Conservation (phyloP, 2,329 filamentous ascomycete genomes). For the Phaeosphaeriaceae sp. region DNA sequence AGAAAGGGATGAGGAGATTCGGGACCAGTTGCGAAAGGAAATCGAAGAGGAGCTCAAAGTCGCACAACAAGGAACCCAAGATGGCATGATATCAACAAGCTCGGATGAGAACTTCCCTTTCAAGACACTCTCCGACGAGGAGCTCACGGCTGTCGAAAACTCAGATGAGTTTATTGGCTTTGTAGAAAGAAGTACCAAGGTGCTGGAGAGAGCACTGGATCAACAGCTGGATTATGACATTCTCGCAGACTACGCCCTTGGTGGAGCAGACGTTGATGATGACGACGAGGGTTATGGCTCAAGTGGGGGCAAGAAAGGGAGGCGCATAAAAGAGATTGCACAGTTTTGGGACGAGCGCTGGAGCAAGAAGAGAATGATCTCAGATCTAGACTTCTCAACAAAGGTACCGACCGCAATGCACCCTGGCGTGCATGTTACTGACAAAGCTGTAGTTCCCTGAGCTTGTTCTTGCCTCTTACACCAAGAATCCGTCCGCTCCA, state of each 20-base stretch:
- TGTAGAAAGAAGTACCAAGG: constrained; percentile 92
- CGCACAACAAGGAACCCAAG: constrained; percentile 57
- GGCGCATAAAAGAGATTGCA: constrained; percentile 82
- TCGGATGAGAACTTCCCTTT: constrained; percentile 70
- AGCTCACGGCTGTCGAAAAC: constrained; percentile 86
- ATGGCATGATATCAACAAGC: constrained; percentile 52
- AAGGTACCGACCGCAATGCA: constrained; percentile 61
- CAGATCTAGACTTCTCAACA: constrained; percentile 91
- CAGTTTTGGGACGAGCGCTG: constrained; percentile 96
- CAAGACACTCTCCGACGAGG: constrained; percentile 80
- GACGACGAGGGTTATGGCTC: constrained; percentile 77
- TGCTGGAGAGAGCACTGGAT: constrained; percentile 93
- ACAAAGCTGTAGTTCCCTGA: constrained; percentile 71
- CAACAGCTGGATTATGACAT: constrained; percentile 97
- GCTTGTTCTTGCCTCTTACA: constrained; percentile 91
- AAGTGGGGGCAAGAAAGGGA: constrained; percentile 71
- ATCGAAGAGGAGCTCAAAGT: constrained; percentile 88
- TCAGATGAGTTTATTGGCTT: constrained; percentile 96
- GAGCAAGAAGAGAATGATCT: constrained; percentile 98
- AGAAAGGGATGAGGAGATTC: constrained; percentile 86
- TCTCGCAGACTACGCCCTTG: constrained; percentile 88
- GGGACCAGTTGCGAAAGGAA: constrained; percentile 82
- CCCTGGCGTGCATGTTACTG: constrained; percentile 11
- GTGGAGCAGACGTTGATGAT: constrained; percentile 77
- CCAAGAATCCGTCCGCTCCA: constrained; percentile 93